Evolutionary conservation across 805 yeast genomes (phyloP).

Genomic region (Komagataella populi): DNA sequence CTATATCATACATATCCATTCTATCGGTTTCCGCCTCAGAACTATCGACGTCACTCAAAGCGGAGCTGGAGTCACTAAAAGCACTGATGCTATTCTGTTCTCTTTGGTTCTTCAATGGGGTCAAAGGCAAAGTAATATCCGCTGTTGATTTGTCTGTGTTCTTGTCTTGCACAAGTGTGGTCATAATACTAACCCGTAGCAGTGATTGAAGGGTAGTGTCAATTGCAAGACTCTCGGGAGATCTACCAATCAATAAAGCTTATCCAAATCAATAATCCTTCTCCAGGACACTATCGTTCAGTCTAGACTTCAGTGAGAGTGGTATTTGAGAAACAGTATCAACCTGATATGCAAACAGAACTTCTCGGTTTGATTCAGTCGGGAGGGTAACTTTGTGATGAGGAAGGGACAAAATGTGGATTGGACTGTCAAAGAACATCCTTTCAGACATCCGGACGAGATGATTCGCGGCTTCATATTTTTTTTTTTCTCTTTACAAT

Average conservation of each 20-base stretch:
- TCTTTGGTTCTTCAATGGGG: background rate
- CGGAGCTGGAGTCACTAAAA: conserved; percentile 19
- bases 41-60: conserved; percentile 43
- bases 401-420: background rate
- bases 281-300: background rate
- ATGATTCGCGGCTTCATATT: background rate
- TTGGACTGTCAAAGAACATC: background rate
- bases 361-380: background rate
- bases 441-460: background rate
- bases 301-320: background rate
- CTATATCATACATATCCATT: conserved; percentile 44
- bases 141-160: conserved; percentile 1
- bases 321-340: background rate
- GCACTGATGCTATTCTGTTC: background rate
- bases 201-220: background rate
- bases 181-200: background rate
- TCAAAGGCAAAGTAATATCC: background rate
- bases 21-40: conserved; percentile 90
- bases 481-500: background rate
- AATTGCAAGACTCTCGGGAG: background rate
- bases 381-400: background rate
- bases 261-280: background rate
- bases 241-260: background rate
- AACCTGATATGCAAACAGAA: background rate
- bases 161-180: background rate